Percentiles rank a stretch among this genome's conserved stretches.
Evolutionary conservation across 1,139 yeast species (phyloP).

Genomic region (Magnusiomyces ingens): DNA sequence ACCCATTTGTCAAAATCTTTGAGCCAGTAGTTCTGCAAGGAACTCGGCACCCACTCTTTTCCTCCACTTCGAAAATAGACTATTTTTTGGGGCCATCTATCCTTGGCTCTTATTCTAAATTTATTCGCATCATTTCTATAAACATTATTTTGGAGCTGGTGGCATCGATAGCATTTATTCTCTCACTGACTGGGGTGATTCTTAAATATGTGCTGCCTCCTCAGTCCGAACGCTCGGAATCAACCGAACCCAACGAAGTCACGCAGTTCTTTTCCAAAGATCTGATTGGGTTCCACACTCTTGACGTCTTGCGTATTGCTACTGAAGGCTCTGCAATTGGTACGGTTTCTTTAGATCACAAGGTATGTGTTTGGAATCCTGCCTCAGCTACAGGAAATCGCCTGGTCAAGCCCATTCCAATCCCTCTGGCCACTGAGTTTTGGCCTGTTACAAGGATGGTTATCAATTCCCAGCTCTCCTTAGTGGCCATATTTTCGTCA

Average conservation of each 20-base stretch:
- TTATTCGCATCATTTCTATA: slow-evolving; percentile 12
- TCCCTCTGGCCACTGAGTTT: slow-evolving; percentile 40
- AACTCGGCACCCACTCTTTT: not conserved
- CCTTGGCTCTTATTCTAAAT: slow-evolving; percentile 12
- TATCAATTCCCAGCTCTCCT: slow-evolving; percentile 55
- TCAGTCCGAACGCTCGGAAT: slow-evolving; percentile 10
- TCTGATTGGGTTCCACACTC: slow-evolving; percentile 47
- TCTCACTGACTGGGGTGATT: slow-evolving; percentile 36
- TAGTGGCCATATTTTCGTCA: slow-evolving; percentile 49
- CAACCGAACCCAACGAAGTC: slow-evolving; percentile 16
- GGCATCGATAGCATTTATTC: slow-evolving; percentile 38
- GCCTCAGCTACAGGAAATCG: slow-evolving; percentile 28
- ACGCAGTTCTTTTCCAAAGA: slow-evolving; percentile 43
- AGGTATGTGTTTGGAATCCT: slow-evolving; percentile 69
- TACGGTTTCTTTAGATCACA: slow-evolving; percentile 68
- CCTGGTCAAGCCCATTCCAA: slow-evolving; percentile 34
- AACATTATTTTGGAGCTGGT: slow-evolving; percentile 39
- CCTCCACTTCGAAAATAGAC: slow-evolving; percentile 2
- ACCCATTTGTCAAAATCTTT: slow-evolving; percentile 7
- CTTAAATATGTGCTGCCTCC: slow-evolving; percentile 31
- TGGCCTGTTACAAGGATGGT: slow-evolving; percentile 66
- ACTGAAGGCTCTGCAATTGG: slow-evolving; percentile 51
- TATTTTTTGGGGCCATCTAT: slow-evolving; percentile 10
- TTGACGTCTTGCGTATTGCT: slow-evolving; percentile 57
- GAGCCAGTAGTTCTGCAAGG: slow-evolving; percentile 16